Percentiles rank a stretch among this genome's conserved stretches.
phyloP scores from a whole-genome alignment of 805 yeast species.

The Zygosaccharomyces rouxii region DNA sequence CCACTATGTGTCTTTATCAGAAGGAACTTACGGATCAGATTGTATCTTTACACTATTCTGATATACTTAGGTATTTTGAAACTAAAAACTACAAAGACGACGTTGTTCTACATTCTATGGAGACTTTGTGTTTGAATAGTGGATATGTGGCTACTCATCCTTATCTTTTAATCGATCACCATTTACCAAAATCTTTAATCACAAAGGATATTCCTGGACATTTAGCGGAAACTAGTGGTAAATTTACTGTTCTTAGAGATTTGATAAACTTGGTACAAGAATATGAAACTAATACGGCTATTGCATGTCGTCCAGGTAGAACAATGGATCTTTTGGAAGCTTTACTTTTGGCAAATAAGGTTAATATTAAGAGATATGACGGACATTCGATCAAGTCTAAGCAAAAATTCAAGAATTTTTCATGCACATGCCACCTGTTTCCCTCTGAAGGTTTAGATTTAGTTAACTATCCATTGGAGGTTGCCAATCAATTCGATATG shows the following conservation, averaged over 20 bases:
- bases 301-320: constrained; percentile 66
- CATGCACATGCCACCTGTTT: constrained; percentile 42
- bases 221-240: constrained; percentile 76
- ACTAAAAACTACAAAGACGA: constrained; percentile 44
- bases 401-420: constrained; percentile 27
- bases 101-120: constrained; percentile 68
- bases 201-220: constrained; percentile 68
- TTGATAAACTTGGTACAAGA: constrained; percentile 52
- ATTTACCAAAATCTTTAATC: constrained; percentile 69
- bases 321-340: constrained; percentile 72
- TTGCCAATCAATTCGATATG: constrained; percentile 45
- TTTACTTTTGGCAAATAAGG: constrained; percentile 56
- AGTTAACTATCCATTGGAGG: constrained; percentile 21
- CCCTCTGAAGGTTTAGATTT: constrained; percentile 35
- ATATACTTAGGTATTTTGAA: constrained; percentile 82
- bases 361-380: constrained; percentile 52
- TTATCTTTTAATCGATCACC: constrained; percentile 71
- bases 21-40: constrained; percentile 87
- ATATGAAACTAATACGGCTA: constrained; percentile 51
- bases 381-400: constrained; percentile 55
- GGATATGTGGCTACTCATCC: constrained; percentile 87
- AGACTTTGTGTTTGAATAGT: constrained; percentile 69
- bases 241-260: constrained; percentile 66
- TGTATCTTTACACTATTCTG: constrained; percentile 85
- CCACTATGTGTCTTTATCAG: constrained; percentile 83